Base-by-base conservation (phyloP, 768 basidiomycete species). In the Scleroderma bovista region DNA sequence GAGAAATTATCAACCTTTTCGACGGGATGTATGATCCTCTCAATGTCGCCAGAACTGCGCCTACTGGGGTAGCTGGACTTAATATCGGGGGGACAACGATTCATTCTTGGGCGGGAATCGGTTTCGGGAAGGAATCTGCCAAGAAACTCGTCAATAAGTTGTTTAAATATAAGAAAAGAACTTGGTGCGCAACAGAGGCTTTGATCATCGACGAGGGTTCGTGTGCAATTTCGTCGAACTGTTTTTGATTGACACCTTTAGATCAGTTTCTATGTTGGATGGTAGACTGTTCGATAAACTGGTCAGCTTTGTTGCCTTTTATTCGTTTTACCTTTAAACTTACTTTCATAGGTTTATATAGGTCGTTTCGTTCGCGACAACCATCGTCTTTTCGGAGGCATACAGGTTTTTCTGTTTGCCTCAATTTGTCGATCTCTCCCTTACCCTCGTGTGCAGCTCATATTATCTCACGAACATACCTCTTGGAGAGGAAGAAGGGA, bases 191-290 rank as follows among this genome's bases (percentile, higher is more conserved):
- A 1, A 75, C 75, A 6, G 65, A 71, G 50, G 76, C 80, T 19
- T 70, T 89, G 23, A 74, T 90, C 50, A 76, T 90, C 6, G 88
- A 90, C 57, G 88, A 89, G 70, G 76, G 87, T 86, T 33, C 4
- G 48, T 52, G n/a, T n/a, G 11, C 45, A n/a, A n/a, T 6, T 10
- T 42, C 7, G 36, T 15, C 44, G 13, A 41, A 19, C 33, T 42
- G 42, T 34, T 43, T 10, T 6, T 11, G 10, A 43, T 34, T 16
- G 9, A 9, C 19, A 20, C 31, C 39, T 23, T 37, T 15, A 41
- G 26, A 38, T 32, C 23, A 82, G 86, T 90, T 32, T 88, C 86
- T 0, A 90, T 91, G 88, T 69, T 90, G 38, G 84, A 89, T 50
- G 86, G 77, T 0, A 61, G 62, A 10, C 59, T 84, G 1, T 88